These are phyloP conservation scores for Fonsecaea monophora DNA, from an alignment of 2,329 filamentous ascomycete genomes.

Conservation along the genomic window DNA sequence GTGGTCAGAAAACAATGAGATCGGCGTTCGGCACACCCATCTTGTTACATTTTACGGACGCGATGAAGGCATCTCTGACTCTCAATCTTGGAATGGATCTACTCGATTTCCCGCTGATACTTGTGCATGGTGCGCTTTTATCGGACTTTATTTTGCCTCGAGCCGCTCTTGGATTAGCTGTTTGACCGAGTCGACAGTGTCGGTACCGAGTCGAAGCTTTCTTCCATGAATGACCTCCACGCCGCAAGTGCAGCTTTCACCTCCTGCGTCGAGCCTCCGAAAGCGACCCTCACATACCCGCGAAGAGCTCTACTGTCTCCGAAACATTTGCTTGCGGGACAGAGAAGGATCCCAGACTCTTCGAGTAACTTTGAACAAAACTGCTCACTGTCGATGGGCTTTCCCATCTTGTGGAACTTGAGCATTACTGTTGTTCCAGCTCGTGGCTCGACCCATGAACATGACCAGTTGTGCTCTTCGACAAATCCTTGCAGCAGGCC, in stretches of 20 bases:
- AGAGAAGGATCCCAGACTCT: constrained; percentile 73
- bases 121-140: neutral
- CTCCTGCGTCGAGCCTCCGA: constrained; percentile 73
- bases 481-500: constrained; percentile 72
- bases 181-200: constrained; percentile 22
- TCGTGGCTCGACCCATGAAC: constrained; percentile 74
- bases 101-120: neutral
- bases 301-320: constrained; percentile 69
- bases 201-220: constrained; percentile 61
- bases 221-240: constrained; percentile 62
- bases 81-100: constrained; percentile 62
- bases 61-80: constrained; percentile 82
- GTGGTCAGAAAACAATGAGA: constrained; percentile 75
- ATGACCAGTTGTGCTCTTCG: constrained; percentile 66
- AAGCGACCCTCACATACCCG: constrained; percentile 80
- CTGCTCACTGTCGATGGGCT: constrained; percentile 72
- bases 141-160: neutral
- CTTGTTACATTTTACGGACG: constrained; percentile 97
- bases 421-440: constrained; percentile 83
- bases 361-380: constrained; percentile 74
- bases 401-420: constrained; percentile 67
- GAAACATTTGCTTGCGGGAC: constrained; percentile 77
- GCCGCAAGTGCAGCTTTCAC: constrained; percentile 69
- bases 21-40: constrained; percentile 98
- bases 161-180: neutral